These are phyloP conservation scores for Prinsepia uniflora DNA, from an alignment of 306 rosid species.

Conservation along the genomic window DNA sequence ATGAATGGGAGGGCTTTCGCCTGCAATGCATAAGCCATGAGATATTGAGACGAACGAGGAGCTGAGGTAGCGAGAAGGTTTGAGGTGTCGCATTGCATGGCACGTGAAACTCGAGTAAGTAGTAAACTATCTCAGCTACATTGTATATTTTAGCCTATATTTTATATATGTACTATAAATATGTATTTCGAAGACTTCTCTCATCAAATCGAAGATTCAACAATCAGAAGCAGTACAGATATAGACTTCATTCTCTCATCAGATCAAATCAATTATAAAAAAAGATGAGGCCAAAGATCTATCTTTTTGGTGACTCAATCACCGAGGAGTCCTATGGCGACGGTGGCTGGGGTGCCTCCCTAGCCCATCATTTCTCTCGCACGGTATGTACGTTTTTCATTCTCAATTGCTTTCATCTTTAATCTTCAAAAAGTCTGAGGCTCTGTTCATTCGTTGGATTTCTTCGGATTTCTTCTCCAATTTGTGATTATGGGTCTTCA, in stretches of 20 bases:
- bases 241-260: background rate
- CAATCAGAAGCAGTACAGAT: background rate
- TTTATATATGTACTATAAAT: too few relatives aligned
- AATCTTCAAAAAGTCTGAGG: too few relatives aligned
- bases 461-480: background rate
- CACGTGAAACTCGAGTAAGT: background rate
- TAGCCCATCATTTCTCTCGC: constrained; percentile 71
- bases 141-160: too few relatives aligned
- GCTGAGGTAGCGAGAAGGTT: too few relatives aligned
- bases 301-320: constrained; percentile 86
- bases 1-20: too few relatives aligned
- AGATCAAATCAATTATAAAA: too few relatives aligned
- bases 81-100: constrained; percentile 13
- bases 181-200: background rate
- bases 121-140: too few relatives aligned
- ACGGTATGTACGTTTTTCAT: constrained; percentile 30
- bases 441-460: background rate
- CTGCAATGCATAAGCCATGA: too few relatives aligned
- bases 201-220: background rate
- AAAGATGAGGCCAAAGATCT: constrained; percentile 62
- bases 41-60: too few relatives aligned
- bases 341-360: constrained; percentile 93
- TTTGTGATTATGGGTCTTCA: background rate
- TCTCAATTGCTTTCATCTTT: too few relatives aligned
- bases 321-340: constrained; percentile 55